These are phyloP conservation scores for Alliaria petiolata DNA, from an alignment of 345 rosid genomes.

Conservation along the genomic window DNA sequence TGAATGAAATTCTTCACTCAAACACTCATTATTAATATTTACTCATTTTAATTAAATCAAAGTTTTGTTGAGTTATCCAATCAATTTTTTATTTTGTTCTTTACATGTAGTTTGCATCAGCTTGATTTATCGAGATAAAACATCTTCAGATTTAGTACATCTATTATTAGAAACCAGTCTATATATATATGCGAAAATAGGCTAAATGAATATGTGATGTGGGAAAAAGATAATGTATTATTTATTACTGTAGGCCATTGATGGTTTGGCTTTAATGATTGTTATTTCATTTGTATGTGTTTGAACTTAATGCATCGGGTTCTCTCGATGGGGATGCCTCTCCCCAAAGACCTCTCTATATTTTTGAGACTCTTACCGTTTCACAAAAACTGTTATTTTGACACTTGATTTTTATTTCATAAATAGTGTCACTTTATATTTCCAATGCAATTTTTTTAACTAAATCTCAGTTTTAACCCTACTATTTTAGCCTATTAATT, in stretches of 20 bases:
- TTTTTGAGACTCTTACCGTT: no score
- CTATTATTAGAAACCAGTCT: background rate
- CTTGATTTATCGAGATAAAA: background rate
- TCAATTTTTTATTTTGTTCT: background rate
- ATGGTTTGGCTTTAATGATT: conserved; percentile 39
- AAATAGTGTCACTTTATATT: no score
- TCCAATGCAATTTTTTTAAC: no score
- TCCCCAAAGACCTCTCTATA: conserved; percentile 36
- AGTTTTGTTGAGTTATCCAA: background rate
- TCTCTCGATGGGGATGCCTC: conserved; percentile 55
- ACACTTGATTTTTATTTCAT: no score
- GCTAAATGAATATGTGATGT: background rate
- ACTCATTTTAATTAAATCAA: background rate
- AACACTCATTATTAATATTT: no score
- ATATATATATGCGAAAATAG: no score
- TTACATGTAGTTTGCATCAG: background rate
- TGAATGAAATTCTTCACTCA: background rate
- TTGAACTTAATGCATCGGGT: conserved; percentile 51
- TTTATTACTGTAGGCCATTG: conserved; percentile 27
- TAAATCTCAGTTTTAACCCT: no score
- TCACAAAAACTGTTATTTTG: no score
- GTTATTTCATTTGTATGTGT: conserved; percentile 5
- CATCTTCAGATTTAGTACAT: background rate
- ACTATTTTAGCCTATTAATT: no score
- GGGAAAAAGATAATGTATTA: no score